Evolutionary conservation across 2,329 filamentous ascomycete genomes (phyloP), one percentile per base, ranked within the genome.

Genomic region (Ilyonectria mors-panacis): DNA sequence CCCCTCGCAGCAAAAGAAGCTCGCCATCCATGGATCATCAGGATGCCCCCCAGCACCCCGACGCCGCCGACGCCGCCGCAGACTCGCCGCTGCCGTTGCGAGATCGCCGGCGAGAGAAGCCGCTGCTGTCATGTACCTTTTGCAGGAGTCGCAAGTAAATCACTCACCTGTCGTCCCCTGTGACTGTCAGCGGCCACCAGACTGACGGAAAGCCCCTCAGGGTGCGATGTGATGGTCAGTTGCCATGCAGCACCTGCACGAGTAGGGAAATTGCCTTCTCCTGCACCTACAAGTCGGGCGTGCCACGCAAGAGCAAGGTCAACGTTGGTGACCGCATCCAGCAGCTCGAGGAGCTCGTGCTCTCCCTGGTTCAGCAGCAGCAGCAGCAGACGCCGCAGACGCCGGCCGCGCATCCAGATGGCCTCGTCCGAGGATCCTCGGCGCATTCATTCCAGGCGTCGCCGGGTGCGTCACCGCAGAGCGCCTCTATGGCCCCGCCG

Each of bases 301-400:
- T 15, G 42, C 59, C 8, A 54, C 39, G 30, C 59, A 62, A 15
- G 6, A 37, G 35, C 35, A 37, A 37, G 2, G 10, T 37, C 10
- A 37, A 10, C 13, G 35, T 37, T 10, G 10, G 35, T 37, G 59
- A 62, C 8, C 30, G 51, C 2, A 56, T 62, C 17, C 39, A 39
- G 19, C 59, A 62, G 5, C 73, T 82, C 0, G 80, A 82, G 66
- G 59, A 58, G 35, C 35, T 37, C 35, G 35, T 37, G 35, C 35
- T 6, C 35, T 37, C 35, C 10, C n/a, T 81, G 6, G 76, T 80
- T 0, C 65, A 75, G 9, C 65, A 72, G 39, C 30, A 81, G 55
- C 78, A 71, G 65, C 65, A 69, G 28, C 65, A 67, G 6, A 57
- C 65, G 6, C 63, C 64, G 23, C 19, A 13, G 37, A 15, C 35